Evolutionary conservation across 208 protist genomes (phyloP), one percentile per base, ranked within the genome.

Genomic region (Trypanosoma theileri): DNA sequence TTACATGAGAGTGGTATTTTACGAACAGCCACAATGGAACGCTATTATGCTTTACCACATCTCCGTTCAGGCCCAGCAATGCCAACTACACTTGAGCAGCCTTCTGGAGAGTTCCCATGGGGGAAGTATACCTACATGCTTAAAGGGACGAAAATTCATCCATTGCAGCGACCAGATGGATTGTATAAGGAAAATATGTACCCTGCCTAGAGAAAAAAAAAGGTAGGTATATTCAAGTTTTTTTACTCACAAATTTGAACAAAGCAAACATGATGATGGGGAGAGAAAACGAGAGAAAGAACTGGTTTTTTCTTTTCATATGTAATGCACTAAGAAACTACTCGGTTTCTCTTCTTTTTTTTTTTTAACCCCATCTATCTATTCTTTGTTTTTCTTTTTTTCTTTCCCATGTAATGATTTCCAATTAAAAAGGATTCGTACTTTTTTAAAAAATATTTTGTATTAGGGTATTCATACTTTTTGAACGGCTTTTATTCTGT

Each of bases 11-110:
- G 35, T 26, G 82, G 78, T 1, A 70, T 89, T 16, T 71, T 92
- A 44, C 77, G 86, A 13, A 89, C 83, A 7, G 66, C 63, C 8
- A 79, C 86, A 41, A 92, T 92, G 86, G 81, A 80, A 77, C 77
- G 82, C 12, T 92, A 92, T 65, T 92, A 92, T 69, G 75, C 86
- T 10, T 54, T 92, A 59, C 86, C 86, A 42, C 61, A 92, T 75
- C 53, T 89, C 41, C 69, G 71, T 24, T 46, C 62, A 11, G 84
- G 84, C 2, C 80, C 84, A 1, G 71, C 84, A n/a, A 88, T 92
- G 84, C 86, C 86, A 22, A 68, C 62, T 65, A 50, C 45, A 59
- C 69, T 83, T 35, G 46, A 62, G 56, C 84, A 89, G 62, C 66
- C 86, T 1, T 75, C 75, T 19, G 86, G 86, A 9, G 69, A 54